A percentile compares a stretch with the other conserved stretches of the same genome.
These are phyloP conservation scores for Sporothrix schenckii DNA, from an alignment of 2,329 filamentous ascomycete species.

Conservation along the genomic window DNA sequence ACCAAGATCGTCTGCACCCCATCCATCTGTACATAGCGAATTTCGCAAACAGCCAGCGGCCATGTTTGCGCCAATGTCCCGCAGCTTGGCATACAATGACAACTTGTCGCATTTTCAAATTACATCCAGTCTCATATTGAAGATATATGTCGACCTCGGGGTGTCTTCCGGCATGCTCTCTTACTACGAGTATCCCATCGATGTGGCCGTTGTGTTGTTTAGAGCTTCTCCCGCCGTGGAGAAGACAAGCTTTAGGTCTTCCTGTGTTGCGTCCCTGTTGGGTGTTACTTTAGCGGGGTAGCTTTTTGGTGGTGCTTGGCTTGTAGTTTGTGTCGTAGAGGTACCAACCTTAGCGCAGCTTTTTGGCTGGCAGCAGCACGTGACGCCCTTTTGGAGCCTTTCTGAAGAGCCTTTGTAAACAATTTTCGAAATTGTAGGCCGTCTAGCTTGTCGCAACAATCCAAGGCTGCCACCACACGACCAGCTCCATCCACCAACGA, in stretches of 20 bases:
- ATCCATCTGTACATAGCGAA: conserved; percentile 41
- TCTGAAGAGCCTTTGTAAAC: background rate
- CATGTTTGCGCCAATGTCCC: conserved; percentile 15
- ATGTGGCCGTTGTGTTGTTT: background rate
- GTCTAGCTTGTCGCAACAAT: background rate
- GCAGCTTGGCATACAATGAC: background rate
- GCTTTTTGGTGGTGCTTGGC: conserved; percentile 15
- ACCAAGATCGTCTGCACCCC: too few relatives aligned
- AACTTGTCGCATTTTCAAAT: background rate
- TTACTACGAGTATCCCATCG: background rate
- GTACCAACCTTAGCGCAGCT: background rate
- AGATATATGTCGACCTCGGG: too few relatives aligned
- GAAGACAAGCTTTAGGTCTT: background rate
- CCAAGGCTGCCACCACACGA: background rate
- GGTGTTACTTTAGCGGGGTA: conserved; percentile 17
- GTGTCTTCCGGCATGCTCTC: background rate
- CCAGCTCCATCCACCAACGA: background rate
- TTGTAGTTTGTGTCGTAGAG: background rate
- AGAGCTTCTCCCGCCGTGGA: background rate
- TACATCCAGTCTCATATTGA: background rate
- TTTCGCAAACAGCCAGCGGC: background rate
- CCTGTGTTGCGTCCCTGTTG: too few relatives aligned
- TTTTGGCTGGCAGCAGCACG: conserved; percentile 6
- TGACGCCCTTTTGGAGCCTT: conserved; percentile 7
- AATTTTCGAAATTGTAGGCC: background rate